Evolutionary conservation across 2,329 filamentous ascomycete species (phyloP).

Genomic region (Fusarium keratoplasticum): DNA sequence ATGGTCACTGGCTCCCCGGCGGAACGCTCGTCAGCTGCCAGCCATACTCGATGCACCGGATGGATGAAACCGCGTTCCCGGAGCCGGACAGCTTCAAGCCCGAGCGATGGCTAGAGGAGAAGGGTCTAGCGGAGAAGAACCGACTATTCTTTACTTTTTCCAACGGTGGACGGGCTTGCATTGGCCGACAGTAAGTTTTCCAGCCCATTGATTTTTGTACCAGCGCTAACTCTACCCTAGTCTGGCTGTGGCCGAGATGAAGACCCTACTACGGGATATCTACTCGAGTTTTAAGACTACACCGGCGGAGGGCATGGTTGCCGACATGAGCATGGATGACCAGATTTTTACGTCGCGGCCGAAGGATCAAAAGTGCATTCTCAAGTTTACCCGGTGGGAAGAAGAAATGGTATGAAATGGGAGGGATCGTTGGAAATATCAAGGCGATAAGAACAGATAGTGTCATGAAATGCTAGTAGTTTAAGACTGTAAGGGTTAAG

Average conservation of each 20-base stretch:
- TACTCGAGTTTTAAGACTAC: conserved; percentile 15
- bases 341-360: conserved; percentile 33
- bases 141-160: conserved; percentile 30
- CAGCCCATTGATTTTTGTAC: fast-evolving
- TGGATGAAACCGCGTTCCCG: conserved; percentile 12
- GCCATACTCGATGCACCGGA: conserved; percentile 27
- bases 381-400: conserved; percentile 25
- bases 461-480: too few species aligned
- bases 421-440: neutral
- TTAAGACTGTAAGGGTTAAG: too few species aligned
- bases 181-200: conserved; percentile 33
- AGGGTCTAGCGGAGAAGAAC: conserved; percentile 12
- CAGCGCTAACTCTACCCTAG: neutral
- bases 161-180: conserved; percentile 24
- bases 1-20: conserved; percentile 24
- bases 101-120: conserved; percentile 18
- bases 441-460: too few species aligned
- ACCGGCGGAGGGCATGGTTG: conserved; percentile 1
- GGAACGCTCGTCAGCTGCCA: conserved; percentile 32
- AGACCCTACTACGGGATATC: conserved; percentile 19
- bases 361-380: conserved; percentile 25
- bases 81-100: conserved; percentile 20
- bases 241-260: conserved; percentile 33
- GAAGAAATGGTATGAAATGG: neutral
- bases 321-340: conserved; percentile 31